Evolutionary conservation across 2,329 filamentous ascomycete species (phyloP), one percentile per base, ranked within the genome.

Genomic region (Ophiosphaerella narmari): DNA sequence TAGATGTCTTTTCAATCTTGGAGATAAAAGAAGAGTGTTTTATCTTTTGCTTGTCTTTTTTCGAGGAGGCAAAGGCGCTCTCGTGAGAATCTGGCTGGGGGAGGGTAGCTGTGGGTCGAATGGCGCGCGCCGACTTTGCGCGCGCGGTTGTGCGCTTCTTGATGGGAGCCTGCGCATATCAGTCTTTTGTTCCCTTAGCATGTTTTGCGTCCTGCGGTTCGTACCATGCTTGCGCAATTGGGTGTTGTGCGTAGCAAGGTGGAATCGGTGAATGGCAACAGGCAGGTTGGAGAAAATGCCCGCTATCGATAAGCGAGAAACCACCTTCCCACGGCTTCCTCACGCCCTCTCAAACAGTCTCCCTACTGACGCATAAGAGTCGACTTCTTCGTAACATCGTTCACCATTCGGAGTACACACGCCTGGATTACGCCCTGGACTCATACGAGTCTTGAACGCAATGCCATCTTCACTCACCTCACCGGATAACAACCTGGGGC

Each of bases 1-100:
- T 71, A 45, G 74, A 62, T 6, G 79, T 75, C 59, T 91, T 90
- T 59, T 86, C 78, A 63, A 96, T 88, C 56, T 86, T 88, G 16
- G 85, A 87, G 24, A 96, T 79, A 58, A 97, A 91, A 12, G 86
- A 77, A 0, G 88, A 88, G 78, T 90, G 90, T 69, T 91, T 92
- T 63, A 95, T 90, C 31, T 81, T 77, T 21, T 87, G 88, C 78
- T 93, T 96, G 77, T 95, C 90, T 68, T 84, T 86, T 75, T 97
- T 97, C 56, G 82, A 86, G 46, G 85, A 82, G 53, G 85, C 77
- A 74, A 93, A 92, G 12, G 81, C 34, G 38, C 43, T 45, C 12
- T 46, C 57, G 78, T 40, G 75, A 68, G 59, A 76, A 64, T 67
- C 65, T 39, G 63, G 53, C 32, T 46, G 51, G 37, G 61, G 54